Percentiles rank a stretch among this genome's conserved stretches.
Conservation (phyloP, 352 stramenopile species). For the Phytophthora gonapodyides region DNA sequence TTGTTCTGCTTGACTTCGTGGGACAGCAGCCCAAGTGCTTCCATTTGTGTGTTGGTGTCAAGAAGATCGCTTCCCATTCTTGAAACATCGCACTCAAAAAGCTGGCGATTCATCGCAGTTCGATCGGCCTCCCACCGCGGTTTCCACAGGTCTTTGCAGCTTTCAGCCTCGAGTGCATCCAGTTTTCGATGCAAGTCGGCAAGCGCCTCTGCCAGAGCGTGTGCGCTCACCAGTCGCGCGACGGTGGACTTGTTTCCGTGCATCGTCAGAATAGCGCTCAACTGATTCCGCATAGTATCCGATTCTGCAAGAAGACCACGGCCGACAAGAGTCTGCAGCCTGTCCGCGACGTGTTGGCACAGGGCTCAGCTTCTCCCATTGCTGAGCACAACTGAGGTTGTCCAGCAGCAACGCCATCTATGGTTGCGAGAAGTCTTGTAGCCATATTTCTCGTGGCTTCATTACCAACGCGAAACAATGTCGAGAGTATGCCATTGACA, state of each 20-base stretch:
- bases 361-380: slow-evolving; percentile 9
- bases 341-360: slow-evolving; percentile 4
- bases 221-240: slow-evolving; percentile 1
- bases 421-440: too few species aligned
- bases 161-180: neutral
- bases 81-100: slow-evolving; percentile 2
- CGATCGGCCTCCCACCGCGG: slow-evolving; percentile 2
- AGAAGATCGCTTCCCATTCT: neutral
- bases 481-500: too few species aligned
- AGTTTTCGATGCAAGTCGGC: slow-evolving; percentile 11
- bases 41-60: neutral
- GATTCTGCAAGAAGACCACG: neutral
- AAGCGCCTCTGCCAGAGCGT: neutral
- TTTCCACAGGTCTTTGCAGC: neutral
- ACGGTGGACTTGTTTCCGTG: neutral
- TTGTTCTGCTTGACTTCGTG: slow-evolving; percentile 9
- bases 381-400: neutral
- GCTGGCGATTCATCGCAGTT: slow-evolving; percentile 1
- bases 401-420: neutral
- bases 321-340: neutral
- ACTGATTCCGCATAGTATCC: neutral
- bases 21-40: slow-evolving; percentile 1
- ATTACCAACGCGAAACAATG: neutral
- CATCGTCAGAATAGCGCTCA: neutral
- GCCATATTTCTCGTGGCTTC: neutral